phyloP scores from a whole-genome alignment of 2,329 filamentous ascomycete genomes.

The Penicillium sp. region DNA sequence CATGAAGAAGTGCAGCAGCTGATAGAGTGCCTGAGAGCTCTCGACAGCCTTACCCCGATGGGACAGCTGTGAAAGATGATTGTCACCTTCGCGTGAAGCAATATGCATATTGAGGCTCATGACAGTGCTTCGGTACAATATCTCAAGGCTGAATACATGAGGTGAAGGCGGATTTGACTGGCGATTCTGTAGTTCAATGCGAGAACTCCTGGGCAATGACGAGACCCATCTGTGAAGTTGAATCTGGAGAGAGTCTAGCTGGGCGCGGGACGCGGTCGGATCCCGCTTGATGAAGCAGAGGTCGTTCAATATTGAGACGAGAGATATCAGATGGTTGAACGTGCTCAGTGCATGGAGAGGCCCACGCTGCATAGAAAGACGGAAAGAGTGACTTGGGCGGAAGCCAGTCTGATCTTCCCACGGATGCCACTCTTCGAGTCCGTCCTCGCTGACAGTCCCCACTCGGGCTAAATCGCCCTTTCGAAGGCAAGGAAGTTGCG shows the following conservation, averaged over 20 bases:
- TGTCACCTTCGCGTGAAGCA: slow-evolving; percentile 19
- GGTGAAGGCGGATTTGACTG: slow-evolving; percentile 23
- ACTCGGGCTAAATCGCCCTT: slow-evolving; percentile 47
- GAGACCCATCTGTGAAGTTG: slow-evolving; percentile 30
- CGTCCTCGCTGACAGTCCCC: slow-evolving; percentile 56
- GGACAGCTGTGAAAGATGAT: slow-evolving; percentile 15
- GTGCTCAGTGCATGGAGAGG: slow-evolving; percentile 46
- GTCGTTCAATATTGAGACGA: slow-evolving; percentile 32
- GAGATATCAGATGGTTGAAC: slow-evolving; percentile 46
- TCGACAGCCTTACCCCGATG: slow-evolving; percentile 27
- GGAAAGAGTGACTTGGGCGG: slow-evolving; percentile 20
- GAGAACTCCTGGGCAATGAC: slow-evolving; percentile 26
- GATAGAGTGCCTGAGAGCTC: slow-evolving; percentile 31
- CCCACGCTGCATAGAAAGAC: slow-evolving; percentile 29
- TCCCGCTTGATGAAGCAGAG: slow-evolving; percentile 25
- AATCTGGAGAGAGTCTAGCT: slow-evolving; percentile 26
- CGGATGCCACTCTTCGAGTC: slow-evolving; percentile 67
- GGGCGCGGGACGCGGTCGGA: slow-evolving; percentile 17
- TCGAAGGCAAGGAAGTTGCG: slow-evolving; percentile 42
- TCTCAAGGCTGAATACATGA: slow-evolving; percentile 31
- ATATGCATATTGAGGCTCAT: slow-evolving; percentile 23
- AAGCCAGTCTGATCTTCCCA: slow-evolving; percentile 52
- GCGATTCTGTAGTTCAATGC: slow-evolving; percentile 24
- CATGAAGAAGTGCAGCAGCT: slow-evolving; percentile 35
- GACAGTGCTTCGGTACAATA: slow-evolving; percentile 28